Evolutionary conservation across 2,329 filamentous ascomycete genomes (phyloP).

Genomic region (Ophiocordyceps unilateralis): DNA sequence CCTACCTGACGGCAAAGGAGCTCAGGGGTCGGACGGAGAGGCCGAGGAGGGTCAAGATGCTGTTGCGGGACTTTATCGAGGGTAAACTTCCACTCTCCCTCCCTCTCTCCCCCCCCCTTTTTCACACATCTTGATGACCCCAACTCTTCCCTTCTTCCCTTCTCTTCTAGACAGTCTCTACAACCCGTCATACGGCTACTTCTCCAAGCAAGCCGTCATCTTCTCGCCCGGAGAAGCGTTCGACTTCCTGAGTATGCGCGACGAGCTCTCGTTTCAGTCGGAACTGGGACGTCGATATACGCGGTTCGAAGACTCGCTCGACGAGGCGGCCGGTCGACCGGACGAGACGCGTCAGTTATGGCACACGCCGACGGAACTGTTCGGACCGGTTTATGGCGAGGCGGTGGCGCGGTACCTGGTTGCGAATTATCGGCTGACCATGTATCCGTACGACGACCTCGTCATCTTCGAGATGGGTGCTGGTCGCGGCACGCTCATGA

Average conservation of each 20-base stretch:
- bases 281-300: slow-evolving; percentile 66
- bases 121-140: no score
- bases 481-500: slow-evolving; percentile 92
- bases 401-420: slow-evolving; percentile 92
- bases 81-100: slow-evolving; percentile 31
- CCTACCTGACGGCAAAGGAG: slow-evolving; percentile 69
- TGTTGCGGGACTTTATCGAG: slow-evolving; percentile 94
- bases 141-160: no score
- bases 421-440: slow-evolving; percentile 84
- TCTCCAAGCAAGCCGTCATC: slow-evolving; percentile 90
- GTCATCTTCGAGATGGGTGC: slow-evolving; percentile 99
- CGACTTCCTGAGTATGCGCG: slow-evolving; percentile 62
- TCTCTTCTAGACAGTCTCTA: slow-evolving; percentile 85
- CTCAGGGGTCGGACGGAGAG: slow-evolving; percentile 56
- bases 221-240: slow-evolving; percentile 88
- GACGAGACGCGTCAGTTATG: slow-evolving; percentile 75
- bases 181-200: slow-evolving; percentile 89
- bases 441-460: slow-evolving; percentile 90
- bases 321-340: slow-evolving; percentile 40
- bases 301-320: slow-evolving; percentile 77
- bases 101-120: no score
- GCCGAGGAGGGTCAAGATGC: slow-evolving; percentile 84
- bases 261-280: slow-evolving; percentile 72
- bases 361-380: slow-evolving; percentile 97
- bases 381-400: slow-evolving; percentile 92